phyloP scores from a whole-genome alignment of 768 basidiomycete species.

The Trametes cubensis region DNA sequence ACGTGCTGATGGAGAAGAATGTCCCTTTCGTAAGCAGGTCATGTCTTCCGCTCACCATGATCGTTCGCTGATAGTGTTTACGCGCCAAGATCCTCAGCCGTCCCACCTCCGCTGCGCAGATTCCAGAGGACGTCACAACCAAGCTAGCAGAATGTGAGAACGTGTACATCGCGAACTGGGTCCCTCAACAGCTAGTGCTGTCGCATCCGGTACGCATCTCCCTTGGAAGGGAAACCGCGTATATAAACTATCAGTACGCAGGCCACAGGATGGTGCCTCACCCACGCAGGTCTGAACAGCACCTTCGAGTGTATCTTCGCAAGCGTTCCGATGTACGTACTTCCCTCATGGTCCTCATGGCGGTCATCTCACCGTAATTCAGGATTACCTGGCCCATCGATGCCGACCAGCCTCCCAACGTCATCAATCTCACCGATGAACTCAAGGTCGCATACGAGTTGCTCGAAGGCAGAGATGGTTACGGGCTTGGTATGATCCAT shows the following conservation, averaged over 20 bases:
- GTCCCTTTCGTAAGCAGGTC: background rate
- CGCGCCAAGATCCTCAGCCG: background rate
- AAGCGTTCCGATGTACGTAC: slow-evolving; percentile 1
- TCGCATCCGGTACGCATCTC: background rate
- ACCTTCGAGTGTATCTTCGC: background rate
- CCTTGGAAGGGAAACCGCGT: no score
- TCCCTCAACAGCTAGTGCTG: background rate
- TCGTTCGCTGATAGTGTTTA: background rate
- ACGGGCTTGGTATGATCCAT: slow-evolving; percentile 16
- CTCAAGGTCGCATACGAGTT: slow-evolving; percentile 31
- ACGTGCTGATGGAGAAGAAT: slow-evolving; percentile 7
- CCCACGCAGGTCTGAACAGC: background rate
- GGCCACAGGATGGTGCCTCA: slow-evolving; percentile 6
- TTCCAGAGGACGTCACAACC: background rate
- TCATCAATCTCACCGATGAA: slow-evolving; percentile 21
- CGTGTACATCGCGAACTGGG: background rate
- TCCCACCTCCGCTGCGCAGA: background rate
- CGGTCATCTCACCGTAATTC: background rate
- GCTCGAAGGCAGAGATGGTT: slow-evolving; percentile 26
- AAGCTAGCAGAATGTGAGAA: background rate
- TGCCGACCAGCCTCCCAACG: slow-evolving; percentile 28
- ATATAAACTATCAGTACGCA: background rate
- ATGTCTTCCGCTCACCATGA: no score
- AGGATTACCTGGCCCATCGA: slow-evolving; percentile 32
- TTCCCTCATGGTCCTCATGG: no score